Evolutionary conservation across 1,284 basidiomycete genomes (phyloP).

Genomic region (Fomitopsis betulina): DNA sequence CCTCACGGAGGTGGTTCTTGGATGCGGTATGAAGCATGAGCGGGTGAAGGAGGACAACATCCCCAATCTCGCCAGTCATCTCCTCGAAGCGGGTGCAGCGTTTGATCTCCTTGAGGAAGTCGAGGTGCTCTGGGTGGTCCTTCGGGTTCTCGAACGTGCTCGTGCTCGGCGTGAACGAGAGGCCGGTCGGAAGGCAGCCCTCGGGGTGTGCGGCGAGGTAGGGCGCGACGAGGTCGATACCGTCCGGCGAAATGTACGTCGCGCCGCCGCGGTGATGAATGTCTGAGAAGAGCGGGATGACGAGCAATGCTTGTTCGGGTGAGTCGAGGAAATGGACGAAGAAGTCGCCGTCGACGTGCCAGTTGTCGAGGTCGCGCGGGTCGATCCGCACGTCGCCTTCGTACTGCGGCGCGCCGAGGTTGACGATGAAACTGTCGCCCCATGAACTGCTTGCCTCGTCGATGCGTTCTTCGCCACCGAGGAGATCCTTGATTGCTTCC

Average conservation of each 20-base stretch:
- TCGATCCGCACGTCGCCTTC: constrained; percentile 29
- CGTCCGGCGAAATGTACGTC: constrained; percentile 54
- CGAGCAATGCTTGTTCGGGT: constrained; percentile 55
- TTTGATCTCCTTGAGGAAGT: constrained; percentile 32
- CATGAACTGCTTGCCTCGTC: constrained; percentile 42
- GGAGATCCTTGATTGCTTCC: constrained; percentile 52
- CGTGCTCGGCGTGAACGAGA: constrained; percentile 43
- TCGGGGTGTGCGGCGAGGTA: constrained; percentile 53
- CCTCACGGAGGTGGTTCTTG: constrained; percentile 49
- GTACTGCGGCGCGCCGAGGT: constrained; percentile 44
- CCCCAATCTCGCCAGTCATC: constrained; percentile 52
- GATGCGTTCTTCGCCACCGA: constrained; percentile 55
- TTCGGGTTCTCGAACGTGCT: constrained; percentile 29
- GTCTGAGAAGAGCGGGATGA: constrained; percentile 54
- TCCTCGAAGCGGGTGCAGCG: constrained; percentile 47
- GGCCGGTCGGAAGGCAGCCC: constrained; percentile 43
- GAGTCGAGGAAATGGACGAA: constrained; percentile 62
- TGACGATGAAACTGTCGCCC: constrained; percentile 59
- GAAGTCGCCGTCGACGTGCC: constrained; percentile 65
- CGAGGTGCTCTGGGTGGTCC: constrained; percentile 40
- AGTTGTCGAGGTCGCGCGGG: constrained; percentile 47
- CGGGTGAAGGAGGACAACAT: constrained; percentile 59
- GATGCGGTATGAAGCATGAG: constrained; percentile 63
- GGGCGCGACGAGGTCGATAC: constrained; percentile 44
- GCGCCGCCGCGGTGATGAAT: constrained; percentile 49